phyloP scores from a whole-genome alignment of 2,329 filamentous ascomycete species.

The Elsinoe ampelina region DNA sequence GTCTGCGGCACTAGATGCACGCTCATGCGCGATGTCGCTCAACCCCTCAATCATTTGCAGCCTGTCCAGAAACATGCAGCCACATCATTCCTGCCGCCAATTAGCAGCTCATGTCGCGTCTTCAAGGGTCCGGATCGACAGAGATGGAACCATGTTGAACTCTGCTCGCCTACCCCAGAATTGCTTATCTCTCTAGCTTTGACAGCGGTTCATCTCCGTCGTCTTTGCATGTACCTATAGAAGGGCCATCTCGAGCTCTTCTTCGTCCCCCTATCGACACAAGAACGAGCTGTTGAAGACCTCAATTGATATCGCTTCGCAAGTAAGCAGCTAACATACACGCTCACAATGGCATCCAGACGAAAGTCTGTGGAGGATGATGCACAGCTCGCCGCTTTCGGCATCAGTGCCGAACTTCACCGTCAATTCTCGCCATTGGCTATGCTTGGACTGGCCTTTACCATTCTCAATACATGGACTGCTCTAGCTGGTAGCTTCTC shows the following conservation, averaged over 20 bases:
- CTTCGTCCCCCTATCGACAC: no score
- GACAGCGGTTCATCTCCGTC: slow-evolving; percentile 2
- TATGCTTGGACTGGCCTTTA: slow-evolving; percentile 54
- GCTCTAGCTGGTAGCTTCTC: slow-evolving; percentile 50
- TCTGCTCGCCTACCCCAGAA: background rate
- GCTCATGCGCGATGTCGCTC: no score
- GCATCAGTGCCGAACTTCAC: slow-evolving; percentile 49
- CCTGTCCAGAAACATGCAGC: no score
- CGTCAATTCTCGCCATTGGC: slow-evolving; percentile 50
- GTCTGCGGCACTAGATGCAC: no score
- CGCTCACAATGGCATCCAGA: background rate
- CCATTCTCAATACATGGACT: slow-evolving; percentile 56
- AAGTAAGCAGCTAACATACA: no score
- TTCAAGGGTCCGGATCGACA: background rate
- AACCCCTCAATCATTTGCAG: no score
- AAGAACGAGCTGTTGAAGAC: no score
- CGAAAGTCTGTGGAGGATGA: slow-evolving; percentile 30
- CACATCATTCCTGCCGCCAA: no score
- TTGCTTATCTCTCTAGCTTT: slow-evolving; percentile 5
- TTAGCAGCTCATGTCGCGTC: background rate
- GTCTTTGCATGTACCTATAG: background rate
- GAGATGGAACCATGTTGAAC: background rate
- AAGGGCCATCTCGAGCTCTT: no score
- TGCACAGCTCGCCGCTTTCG: slow-evolving; percentile 45
- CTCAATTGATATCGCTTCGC: no score